Base-by-base conservation (phyloP, 2,329 filamentous ascomycete genomes). In the Chrysosporium queenslandicum region DNA sequence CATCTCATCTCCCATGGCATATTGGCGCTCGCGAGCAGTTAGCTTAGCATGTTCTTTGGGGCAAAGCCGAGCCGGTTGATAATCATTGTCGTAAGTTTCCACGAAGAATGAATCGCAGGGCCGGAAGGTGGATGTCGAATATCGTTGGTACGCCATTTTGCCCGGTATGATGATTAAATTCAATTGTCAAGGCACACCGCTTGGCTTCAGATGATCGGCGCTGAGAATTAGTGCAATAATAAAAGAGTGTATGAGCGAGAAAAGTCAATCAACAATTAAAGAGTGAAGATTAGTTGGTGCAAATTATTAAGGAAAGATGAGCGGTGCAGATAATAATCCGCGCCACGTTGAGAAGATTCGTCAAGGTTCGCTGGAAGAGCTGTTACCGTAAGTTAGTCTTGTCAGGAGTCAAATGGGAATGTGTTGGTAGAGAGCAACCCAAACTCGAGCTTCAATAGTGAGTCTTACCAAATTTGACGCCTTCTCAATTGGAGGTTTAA, bases 1-100 rank as follows among this genome's bases (percentile, higher is more conserved):
- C 59, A 97, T 80, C 67, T 97, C 87, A 65, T 89, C 86, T 56
- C 85, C 89, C 61, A 97, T 85, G 59, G 85, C 84, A 65, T 91
- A 87, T 71, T 96, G 91, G 63, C 83, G 82, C 71, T 91, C 82
- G 65, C 86, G 82, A 55, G 86, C 85, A 61, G 92, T 74, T 64
- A 87, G 80, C 70, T 85, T 87, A 60, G 84, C 81, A 56, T 87
- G 83, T 63, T 92, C 86, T 64, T 85, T 82, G 55, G 83, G 76
- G 58, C 82, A 83, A 60, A 87, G 78, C n/a, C 81, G 80, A 30
- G 61, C 59, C 9, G 62, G 61, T 51, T 63, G 59, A 56, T 68
- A 75, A 54, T 80, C 76, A 56, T 77, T 71, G 52, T 77, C 73
- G 57, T 77, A 73, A 56, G 74, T 75, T 61, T 86, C 82, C 52